phyloP scores from a whole-genome alignment of 2,329 filamentous ascomycete species.

The Exophiala bonariae region DNA sequence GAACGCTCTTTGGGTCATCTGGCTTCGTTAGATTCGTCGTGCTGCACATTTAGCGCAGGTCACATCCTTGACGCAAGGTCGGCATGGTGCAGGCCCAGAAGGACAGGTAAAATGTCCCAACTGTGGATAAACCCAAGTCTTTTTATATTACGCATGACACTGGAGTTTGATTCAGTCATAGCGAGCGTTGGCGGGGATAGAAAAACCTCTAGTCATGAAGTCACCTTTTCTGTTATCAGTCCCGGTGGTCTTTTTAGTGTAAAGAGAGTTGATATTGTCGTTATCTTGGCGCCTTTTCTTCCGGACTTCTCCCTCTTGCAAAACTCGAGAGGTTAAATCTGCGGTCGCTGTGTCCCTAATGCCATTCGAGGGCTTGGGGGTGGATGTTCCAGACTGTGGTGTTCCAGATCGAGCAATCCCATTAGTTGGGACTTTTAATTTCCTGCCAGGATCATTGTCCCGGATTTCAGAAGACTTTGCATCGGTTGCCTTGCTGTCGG shows the following conservation, averaged over 20 bases:
- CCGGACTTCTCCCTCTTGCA: slow-evolving; percentile 80
- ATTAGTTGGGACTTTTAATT: background rate
- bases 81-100: too few relatives aligned
- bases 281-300: slow-evolving; percentile 74
- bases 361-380: slow-evolving; percentile 47
- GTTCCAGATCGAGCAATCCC: slow-evolving; percentile 11
- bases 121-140: too few relatives aligned
- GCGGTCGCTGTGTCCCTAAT: slow-evolving; percentile 91
- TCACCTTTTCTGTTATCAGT: slow-evolving; percentile 38
- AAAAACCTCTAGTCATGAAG: slow-evolving; percentile 61
- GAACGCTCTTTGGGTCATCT: too few relatives aligned
- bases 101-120: too few relatives aligned
- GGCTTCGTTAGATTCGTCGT: too few relatives aligned
- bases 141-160: too few relatives aligned
- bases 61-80: too few relatives aligned
- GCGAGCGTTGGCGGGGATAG: slow-evolving; percentile 46
- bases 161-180: slow-evolving; percentile 23
- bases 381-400: slow-evolving; percentile 32
- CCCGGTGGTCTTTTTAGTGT: slow-evolving; percentile 42
- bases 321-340: slow-evolving; percentile 77
- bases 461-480: background rate
- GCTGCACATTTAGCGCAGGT: too few relatives aligned
- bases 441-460: background rate
- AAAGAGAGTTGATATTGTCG: slow-evolving; percentile 57
- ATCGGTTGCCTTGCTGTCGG: slow-evolving; percentile 34